Evolutionary conservation across 2,329 filamentous ascomycete species (phyloP), one percentile per base, ranked within the genome.

Genomic region (Colletotrichum sp.): DNA sequence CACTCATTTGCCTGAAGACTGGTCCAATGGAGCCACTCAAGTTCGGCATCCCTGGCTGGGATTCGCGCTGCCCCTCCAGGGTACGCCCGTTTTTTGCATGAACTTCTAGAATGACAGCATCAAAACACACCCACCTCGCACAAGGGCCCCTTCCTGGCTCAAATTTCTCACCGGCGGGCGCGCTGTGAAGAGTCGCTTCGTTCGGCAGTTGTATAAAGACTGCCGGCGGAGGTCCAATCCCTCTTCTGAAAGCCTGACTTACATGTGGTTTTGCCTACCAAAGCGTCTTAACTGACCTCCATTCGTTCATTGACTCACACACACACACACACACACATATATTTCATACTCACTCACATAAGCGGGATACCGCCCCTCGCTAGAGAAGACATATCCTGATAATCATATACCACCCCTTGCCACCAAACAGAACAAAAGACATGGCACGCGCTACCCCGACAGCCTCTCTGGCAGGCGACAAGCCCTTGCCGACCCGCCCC

Each of bases 401-500:
- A 68, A 16, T n/a, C 29, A 22, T 34, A 36, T 36, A 34, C 27
- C 30, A 30, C 49, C 39, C n/a, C 30, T 68, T 49, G 29, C 32
- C 63, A 27, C 59, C 25, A 39, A 27, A 57, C 27, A 36, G n/a
- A 49, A 15, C 19, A 30, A 13, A 25, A 36, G 49, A 19, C 25
- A 78, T 79, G 77, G 77, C 77, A 30, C 72, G 72, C 39, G 69
- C 70, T 30, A 77, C 78, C 32, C 69, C 73, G 22, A 52, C 68
- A 39, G 32, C 67, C 34, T 57, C 69, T 12, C 39, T 68, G 39
- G 52, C 59, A 29, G 57, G 65, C 52, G 55, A 74, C 32, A 82
- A 82, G 73, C 80, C 81, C 3, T 79, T 82, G n/a, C 80, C 79
- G 6, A 77, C 69, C n/a, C 83, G 87, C 25, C 86, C 86, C 7